Conservation (phyloP, 768 basidiomycete genomes). For the Suillus ampliporus region DNA sequence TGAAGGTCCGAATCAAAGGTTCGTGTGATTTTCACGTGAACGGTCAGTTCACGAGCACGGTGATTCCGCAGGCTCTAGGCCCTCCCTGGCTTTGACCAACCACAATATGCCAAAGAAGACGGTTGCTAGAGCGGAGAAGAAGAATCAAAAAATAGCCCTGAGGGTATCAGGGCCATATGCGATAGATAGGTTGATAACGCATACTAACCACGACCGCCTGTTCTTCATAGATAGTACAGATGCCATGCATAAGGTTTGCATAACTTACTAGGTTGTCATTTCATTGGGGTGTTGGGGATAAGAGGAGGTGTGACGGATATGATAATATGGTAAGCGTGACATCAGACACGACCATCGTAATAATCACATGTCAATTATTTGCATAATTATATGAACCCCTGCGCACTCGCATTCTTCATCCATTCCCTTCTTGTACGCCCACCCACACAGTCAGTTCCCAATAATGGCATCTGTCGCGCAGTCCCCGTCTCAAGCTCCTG, state of each 20-base stretch:
- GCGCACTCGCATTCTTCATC: conserved; percentile 1
- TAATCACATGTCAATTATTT: conserved; percentile 12
- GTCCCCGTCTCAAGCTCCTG: conserved; percentile 43
- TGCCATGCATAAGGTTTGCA: too few species aligned
- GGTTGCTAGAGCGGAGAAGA: not conserved
- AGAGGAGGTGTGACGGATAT: not conserved
- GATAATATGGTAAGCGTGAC: not conserved
- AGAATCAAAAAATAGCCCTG: not conserved
- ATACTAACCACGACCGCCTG: not conserved
- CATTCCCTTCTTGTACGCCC: conserved; percentile 4
- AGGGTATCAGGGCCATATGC: not conserved
- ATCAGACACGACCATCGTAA: not conserved
- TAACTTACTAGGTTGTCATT: too few species aligned
- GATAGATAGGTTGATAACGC: not conserved
- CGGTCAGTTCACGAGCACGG: too few species aligned
- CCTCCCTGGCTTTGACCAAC: not conserved
- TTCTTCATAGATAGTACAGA: not conserved
- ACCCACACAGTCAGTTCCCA: not conserved
- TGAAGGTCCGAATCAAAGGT: not conserved
- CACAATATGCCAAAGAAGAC: not conserved
- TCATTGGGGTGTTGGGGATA: too few species aligned
- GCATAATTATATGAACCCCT: conserved; percentile 13
- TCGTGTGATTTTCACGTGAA: not conserved
- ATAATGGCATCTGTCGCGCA: conserved; percentile 45
- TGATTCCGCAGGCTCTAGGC: not conserved